phyloP scores from a whole-genome alignment of 768 basidiomycete genomes.

The Tulasnella calospora region DNA sequence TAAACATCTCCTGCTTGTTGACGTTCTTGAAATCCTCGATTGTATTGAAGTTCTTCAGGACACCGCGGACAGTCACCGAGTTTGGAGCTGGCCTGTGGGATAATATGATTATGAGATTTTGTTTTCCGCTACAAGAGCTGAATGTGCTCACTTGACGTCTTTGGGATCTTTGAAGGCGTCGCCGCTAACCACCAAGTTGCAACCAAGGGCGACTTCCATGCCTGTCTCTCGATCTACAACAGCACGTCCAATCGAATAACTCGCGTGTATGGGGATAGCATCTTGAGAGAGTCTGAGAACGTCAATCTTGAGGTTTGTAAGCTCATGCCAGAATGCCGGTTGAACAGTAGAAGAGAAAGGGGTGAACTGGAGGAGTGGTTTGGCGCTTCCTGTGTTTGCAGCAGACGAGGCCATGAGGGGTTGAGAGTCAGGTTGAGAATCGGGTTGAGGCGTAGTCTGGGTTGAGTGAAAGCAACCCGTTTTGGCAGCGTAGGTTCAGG shows the following conservation, averaged over 20 bases:
- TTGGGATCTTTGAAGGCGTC: conserved; percentile 53
- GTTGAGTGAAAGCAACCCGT: not conserved
- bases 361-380: conserved; percentile 66
- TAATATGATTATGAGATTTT: not conserved
- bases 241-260: conserved; percentile 65
- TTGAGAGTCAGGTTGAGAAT: not conserved
- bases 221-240: conserved; percentile 75
- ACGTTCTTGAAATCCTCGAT: conserved; percentile 92
- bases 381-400: not conserved
- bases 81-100: conserved; percentile 41
- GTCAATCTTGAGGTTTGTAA: conserved; percentile 86
- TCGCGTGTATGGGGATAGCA: conserved; percentile 56
- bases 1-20: conserved; percentile 84
- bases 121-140: not conserved
- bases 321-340: conserved; percentile 89
- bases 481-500: not conserved
- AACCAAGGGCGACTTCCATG: conserved; percentile 64
- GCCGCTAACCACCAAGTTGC: conserved; percentile 57
- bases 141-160: conserved; percentile 43
- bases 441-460: not conserved
- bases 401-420: not conserved
- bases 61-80: conserved; percentile 54
- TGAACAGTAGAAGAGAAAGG: conserved; percentile 84
- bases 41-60: conserved; percentile 92
- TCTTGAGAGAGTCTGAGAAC: conserved; percentile 77